A percentile compares a stretch with the other conserved stretches of the same genome.
Evolutionary conservation across 257 asterid genomes (phyloP).

Genomic region (Hygrophila difformis): DNA sequence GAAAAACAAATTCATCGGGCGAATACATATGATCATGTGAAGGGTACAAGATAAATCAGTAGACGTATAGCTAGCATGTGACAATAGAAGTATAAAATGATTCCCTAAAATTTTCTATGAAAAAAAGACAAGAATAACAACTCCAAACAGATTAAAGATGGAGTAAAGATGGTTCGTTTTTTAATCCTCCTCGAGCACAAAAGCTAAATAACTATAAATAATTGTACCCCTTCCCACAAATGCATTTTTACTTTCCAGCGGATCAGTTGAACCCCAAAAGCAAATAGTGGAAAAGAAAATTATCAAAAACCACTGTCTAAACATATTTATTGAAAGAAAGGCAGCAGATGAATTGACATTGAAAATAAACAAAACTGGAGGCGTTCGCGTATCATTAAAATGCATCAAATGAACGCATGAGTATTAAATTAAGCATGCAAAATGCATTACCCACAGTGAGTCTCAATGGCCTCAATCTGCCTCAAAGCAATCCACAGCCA

Average conservation of each 20-base stretch:
- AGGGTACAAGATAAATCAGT: neutral
- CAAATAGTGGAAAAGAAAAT: constrained; percentile 35
- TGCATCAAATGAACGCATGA: constrained; percentile 35
- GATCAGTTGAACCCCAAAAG: constrained; percentile 37
- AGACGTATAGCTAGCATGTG: too few relatives aligned
- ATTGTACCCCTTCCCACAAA: constrained; percentile 42
- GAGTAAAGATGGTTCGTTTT: too few relatives aligned
- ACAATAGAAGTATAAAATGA: too few relatives aligned
- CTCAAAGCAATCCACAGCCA: constrained; percentile 95
- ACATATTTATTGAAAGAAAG: constrained; percentile 60
- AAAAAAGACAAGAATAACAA: too few relatives aligned
- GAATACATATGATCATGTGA: neutral
- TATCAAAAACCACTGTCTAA: constrained; percentile 26
- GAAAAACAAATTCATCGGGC: neutral
- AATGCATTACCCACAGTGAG: constrained; percentile 39
- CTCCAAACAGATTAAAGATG: too few relatives aligned
- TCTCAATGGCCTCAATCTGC: constrained; percentile 97
- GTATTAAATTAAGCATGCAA: constrained; percentile 45
- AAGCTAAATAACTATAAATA: constrained; percentile 38
- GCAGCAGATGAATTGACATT: constrained; percentile 25
- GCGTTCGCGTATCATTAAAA: constrained; percentile 12
- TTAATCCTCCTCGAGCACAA: constrained; percentile 31
- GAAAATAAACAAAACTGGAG: constrained; percentile 32
- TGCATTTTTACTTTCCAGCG: constrained; percentile 36
- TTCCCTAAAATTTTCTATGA: too few relatives aligned